Base-by-base conservation (phyloP, 805 yeast genomes). In the Saccharomyces mikatae region DNA sequence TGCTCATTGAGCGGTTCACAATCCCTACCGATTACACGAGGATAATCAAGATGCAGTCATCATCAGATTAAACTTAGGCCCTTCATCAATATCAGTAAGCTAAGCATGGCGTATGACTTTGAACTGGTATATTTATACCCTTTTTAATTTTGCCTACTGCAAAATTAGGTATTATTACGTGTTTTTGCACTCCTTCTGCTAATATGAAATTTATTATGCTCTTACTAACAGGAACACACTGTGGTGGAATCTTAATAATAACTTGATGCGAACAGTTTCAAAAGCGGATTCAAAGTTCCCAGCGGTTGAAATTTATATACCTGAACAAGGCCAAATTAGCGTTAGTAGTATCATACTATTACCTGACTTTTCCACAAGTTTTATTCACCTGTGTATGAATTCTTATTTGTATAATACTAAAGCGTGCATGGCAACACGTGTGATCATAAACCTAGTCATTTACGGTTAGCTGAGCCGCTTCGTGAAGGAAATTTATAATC, bases 1-100 rank as follows among this genome's bases (percentile, higher is more conserved):
- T 81, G 48, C 62, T 72, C 6, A 47, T 49, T 24, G 73, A 74
- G 14, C 79, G 83, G 3, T 86, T 86, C 65, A 77, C 84, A 6
- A 84, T 89, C 29, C 89, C 91, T 0, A 61, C 69, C 4, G 68
- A 67, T 29, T 72, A 72, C 50, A 67, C 65, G 31, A 62, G 71
- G 26, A 69, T 78, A 14, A 47, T 67, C 8, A 58, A 61, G 48
- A 58, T 65, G 55, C 44, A 36, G 24, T 36, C 44, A 17, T 36
- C 44, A 8, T 36, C 41, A 36, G 24, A 11, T 36, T 36, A 9
- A 36, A n/a, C n/a, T 36, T n/a, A 36, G n/a, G 14, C n/a, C n/a
- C n/a, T 17, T 6, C 44, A 1, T 17, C 24, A n/a, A 36, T n/a
- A 36, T 8, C 4, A 4, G 24, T 3, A 21, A 36, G 44, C 8